These are phyloP conservation scores for Geranium incanum DNA, from an alignment of 441 rosid genomes.

Conservation along the genomic window DNA sequence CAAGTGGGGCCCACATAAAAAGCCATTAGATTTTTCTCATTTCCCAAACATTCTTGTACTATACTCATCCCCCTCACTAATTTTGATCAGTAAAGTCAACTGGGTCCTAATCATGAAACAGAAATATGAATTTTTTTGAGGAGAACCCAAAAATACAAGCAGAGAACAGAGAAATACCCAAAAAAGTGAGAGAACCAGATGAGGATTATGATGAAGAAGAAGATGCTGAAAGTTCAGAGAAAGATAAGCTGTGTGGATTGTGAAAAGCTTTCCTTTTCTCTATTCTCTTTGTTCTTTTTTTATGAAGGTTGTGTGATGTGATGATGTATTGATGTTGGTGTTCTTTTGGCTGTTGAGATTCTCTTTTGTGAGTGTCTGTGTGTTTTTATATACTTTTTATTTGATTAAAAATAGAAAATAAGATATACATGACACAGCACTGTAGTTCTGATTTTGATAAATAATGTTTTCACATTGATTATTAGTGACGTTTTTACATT, in stretches of 20 bases:
- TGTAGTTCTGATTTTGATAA: neutral
- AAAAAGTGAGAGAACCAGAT: neutral
- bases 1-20: conserved; percentile 29
- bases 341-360: conserved; percentile 9
- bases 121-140: neutral
- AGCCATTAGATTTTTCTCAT: conserved; percentile 27
- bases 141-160: neutral
- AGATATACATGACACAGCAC: neutral
- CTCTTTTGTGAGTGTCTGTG: conserved; percentile 3
- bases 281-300: neutral
- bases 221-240: conserved; percentile 4
- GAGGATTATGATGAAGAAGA: neutral
- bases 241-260: conserved; percentile 6
- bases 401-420: neutral
- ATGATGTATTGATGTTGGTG: conserved; percentile 1
- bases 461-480: neutral
- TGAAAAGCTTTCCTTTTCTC: neutral
- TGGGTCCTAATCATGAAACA: neutral
- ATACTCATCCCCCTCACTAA: neutral
- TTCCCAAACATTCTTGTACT: conserved; percentile 24
- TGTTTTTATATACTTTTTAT: neutral
- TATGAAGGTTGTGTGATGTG: neutral
- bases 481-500: neutral
- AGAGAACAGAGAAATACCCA: neutral
- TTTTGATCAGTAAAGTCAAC: conserved; percentile 3